A percentile compares a stretch with the other conserved stretches of the same genome.
These are phyloP conservation scores for Pythium monospermum DNA, from an alignment of 352 stramenopile genomes.

Conservation along the genomic window DNA sequence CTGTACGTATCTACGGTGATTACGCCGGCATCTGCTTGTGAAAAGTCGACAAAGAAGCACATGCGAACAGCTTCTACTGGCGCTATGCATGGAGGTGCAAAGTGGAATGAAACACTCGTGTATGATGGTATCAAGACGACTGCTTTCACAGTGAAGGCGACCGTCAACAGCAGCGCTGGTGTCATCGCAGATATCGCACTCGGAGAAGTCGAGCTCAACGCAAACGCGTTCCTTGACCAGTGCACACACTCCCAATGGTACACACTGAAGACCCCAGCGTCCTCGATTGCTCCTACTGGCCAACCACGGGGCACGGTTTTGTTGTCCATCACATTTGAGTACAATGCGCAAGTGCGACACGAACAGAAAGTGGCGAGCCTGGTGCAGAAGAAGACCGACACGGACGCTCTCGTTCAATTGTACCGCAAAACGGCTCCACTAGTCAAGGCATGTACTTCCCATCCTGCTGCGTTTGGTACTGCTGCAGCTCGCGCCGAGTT, in stretches of 20 bases:
- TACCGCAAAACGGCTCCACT: constrained; percentile 53
- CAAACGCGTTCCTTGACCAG: constrained; percentile 55
- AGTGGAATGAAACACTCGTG: constrained; percentile 48
- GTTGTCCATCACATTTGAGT: constrained; percentile 56
- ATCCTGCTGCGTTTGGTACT: constrained; percentile 68
- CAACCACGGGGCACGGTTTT: constrained; percentile 39
- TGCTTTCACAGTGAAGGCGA: constrained; percentile 59
- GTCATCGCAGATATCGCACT: constrained; percentile 67
- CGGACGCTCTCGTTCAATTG: constrained; percentile 54
- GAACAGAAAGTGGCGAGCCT: constrained; percentile 37
- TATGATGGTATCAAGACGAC: constrained; percentile 69
- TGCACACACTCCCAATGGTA: constrained; percentile 47
- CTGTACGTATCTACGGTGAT: constrained; percentile 60
- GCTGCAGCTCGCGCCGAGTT: constrained; percentile 43
- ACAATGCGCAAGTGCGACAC: constrained; percentile 37
- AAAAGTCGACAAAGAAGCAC: constrained; percentile 69
- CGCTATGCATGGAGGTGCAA: constrained; percentile 19
- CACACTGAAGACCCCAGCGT: constrained; percentile 37
- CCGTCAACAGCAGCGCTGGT: constrained; percentile 46
- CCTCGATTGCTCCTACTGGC: constrained; percentile 10
- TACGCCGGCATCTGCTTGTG: constrained; percentile 53
- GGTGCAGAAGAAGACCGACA: constrained; percentile 48
- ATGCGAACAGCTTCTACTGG: constrained; percentile 33
- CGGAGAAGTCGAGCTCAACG: constrained; percentile 55
- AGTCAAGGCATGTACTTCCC: constrained; percentile 40